Conservation (phyloP, 805 yeast genomes). For the Yamadazyma takamatsuzukensis region DNA sequence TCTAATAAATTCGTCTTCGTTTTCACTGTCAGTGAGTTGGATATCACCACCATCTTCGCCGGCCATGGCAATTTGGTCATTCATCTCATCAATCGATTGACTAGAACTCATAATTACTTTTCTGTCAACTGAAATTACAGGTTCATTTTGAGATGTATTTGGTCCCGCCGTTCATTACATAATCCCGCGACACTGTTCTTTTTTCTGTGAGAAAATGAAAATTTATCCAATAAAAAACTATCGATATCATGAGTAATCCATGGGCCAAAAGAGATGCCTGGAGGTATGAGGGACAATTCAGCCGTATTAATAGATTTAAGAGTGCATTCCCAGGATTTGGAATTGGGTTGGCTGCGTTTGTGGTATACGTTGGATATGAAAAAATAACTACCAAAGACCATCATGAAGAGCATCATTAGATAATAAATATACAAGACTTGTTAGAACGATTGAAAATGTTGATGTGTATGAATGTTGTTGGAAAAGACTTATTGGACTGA, state of each 20-base stretch:
- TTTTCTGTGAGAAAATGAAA: no score
- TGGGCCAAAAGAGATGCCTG: constrained; percentile 78
- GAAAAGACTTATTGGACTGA: no score
- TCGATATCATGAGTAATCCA: constrained; percentile 35
- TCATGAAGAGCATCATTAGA: constrained; percentile 24
- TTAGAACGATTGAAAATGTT: no score
- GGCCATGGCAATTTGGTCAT: no score
- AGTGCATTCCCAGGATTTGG: constrained; percentile 80
- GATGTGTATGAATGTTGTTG: no score
- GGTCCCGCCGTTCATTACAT: no score
- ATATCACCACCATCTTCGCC: constrained; percentile 5
- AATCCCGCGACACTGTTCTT: no score
- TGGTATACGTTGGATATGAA: constrained; percentile 61
- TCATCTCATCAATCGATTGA: no score
- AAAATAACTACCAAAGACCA: constrained; percentile 39
- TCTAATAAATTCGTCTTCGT: constrained; percentile 40
- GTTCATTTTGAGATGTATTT: no score
- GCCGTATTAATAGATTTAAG: constrained; percentile 63
- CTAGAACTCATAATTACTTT: no score
- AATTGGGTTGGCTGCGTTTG: constrained; percentile 72
- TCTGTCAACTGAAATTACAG: no score
- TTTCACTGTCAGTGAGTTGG: constrained; percentile 26
- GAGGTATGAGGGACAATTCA: constrained; percentile 83
- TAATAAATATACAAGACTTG: constrained; percentile 3
- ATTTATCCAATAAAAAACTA: no score